phyloP scores from a whole-genome alignment of 768 basidiomycete genomes.

The Neoboletus magnificus region DNA sequence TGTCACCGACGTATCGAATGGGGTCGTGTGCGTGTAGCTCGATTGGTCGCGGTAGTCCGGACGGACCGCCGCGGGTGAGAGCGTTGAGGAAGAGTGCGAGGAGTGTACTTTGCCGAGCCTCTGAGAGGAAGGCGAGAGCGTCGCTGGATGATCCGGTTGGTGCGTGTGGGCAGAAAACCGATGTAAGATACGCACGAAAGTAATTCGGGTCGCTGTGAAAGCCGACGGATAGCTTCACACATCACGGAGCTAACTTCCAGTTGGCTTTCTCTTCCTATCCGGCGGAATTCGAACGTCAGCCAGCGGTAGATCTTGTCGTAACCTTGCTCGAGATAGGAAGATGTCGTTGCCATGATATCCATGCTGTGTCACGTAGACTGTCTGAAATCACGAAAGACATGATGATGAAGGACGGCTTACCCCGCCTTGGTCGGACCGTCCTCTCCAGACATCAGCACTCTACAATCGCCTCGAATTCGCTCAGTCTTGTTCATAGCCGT shows the following conservation, averaged over 20 bases:
- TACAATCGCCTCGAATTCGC: conserved; percentile 78
- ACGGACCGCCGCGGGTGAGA: conserved; percentile 82
- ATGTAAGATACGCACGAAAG: conserved; percentile 37
- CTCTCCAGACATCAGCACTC: conserved; percentile 82
- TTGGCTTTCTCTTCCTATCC: conserved; percentile 69
- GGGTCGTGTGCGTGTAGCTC: conserved; percentile 98
- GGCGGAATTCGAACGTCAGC: conserved; percentile 80
- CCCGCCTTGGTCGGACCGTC: conserved; percentile 75
- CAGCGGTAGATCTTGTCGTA: conserved; percentile 88
- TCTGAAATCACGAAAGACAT: neutral
- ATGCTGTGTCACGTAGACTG: conserved; percentile 44
- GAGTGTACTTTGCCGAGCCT: conserved; percentile 78
- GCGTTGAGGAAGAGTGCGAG: conserved; percentile 83
- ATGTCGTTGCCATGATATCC: conserved; percentile 86
- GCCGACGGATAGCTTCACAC: conserved; percentile 67
- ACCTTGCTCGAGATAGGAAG: conserved; percentile 79
- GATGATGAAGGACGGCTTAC: conserved; percentile 36
- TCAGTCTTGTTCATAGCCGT: conserved; percentile 84
- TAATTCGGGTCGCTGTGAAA: conserved; percentile 76
- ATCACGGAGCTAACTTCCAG: conserved; percentile 64
- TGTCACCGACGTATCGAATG: conserved; percentile 93
- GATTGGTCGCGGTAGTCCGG: conserved; percentile 85
- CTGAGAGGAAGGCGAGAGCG: conserved; percentile 68
- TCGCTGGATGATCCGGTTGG: conserved; percentile 47
- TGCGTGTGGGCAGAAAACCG: neutral